These are phyloP conservation scores for Malassezia sp. DNA, from an alignment of 1,284 basidiomycete genomes.

Conservation along the genomic window DNA sequence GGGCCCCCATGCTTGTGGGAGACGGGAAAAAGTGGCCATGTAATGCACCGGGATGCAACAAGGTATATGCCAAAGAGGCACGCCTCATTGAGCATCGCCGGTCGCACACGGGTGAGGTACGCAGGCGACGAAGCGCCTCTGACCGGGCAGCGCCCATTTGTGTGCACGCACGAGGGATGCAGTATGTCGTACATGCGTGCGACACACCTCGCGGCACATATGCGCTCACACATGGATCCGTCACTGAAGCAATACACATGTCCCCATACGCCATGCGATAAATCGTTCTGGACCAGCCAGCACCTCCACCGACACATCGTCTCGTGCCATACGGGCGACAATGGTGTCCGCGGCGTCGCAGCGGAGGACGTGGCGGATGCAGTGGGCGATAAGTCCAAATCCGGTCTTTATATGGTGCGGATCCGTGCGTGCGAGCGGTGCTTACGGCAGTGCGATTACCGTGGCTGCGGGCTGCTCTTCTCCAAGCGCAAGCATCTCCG, in stretches of 20 bases:
- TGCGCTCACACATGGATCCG: constrained; percentile 11
- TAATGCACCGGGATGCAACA: constrained; percentile 8
- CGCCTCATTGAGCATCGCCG: constrained; percentile 14
- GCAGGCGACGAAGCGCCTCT: neutral
- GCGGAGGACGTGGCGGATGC: neutral
- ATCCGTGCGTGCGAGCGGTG: neutral
- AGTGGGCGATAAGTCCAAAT: neutral
- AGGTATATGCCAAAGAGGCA: constrained; percentile 12
- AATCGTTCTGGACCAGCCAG: constrained; percentile 14
- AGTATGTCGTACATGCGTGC: constrained; percentile 15
- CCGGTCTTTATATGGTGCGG: constrained; percentile 3
- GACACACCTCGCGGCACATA: constrained; percentile 13
- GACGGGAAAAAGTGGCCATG: constrained; percentile 3
- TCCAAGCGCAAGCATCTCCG: constrained; percentile 14
- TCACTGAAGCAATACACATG: constrained; percentile 3
- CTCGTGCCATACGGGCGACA: constrained; percentile 7
- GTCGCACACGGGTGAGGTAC: constrained; percentile 14
- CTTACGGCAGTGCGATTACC: constrained; percentile 6
- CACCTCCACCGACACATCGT: constrained; percentile 11
- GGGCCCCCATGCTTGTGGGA: too few relatives aligned
- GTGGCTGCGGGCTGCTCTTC: constrained; percentile 3
- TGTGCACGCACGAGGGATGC: constrained; percentile 7
- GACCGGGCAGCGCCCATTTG: constrained; percentile 9
- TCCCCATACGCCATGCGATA: constrained; percentile 3
- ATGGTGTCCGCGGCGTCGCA: neutral